These are phyloP conservation scores for Haberlea rhodopensis DNA, from an alignment of 257 asterid species.

Conservation along the genomic window DNA sequence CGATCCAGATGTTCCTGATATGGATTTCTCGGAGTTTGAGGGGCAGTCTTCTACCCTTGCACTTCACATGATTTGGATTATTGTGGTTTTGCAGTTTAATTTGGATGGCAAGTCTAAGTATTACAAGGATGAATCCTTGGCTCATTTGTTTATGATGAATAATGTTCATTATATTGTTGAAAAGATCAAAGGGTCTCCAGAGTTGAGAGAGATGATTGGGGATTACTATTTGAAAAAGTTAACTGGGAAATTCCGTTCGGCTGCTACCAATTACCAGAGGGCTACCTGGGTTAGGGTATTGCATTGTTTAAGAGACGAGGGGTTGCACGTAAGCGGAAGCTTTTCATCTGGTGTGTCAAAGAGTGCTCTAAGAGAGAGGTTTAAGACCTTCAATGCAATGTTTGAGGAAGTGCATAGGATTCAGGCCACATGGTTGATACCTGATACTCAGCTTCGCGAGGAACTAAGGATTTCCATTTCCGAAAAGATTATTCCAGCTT, in stretches of 20 bases:
- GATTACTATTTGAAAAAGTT: constrained; percentile 60
- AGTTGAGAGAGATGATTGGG: constrained; percentile 84
- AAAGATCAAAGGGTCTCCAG: constrained; percentile 72
- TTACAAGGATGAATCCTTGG: constrained; percentile 69
- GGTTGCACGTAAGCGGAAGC: constrained; percentile 75
- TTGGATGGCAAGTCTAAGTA: constrained; percentile 72
- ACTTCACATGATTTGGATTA: constrained; percentile 83
- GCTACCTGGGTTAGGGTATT: constrained; percentile 78
- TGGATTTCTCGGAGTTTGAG: constrained; percentile 71
- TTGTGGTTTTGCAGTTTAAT: constrained; percentile 68
- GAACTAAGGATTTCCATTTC: constrained; percentile 85
- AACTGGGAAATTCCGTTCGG: constrained; percentile 52
- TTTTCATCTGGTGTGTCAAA: constrained; percentile 83
- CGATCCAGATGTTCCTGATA: constrained; percentile 65
- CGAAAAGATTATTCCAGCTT: constrained; percentile 73
- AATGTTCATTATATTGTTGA: constrained; percentile 82
- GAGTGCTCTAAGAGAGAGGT: constrained; percentile 80
- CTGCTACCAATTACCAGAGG: constrained; percentile 73
- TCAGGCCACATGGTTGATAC: constrained; percentile 81
- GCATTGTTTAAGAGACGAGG: constrained; percentile 86
- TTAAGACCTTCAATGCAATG: constrained; percentile 78
- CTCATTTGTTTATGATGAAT: constrained; percentile 91
- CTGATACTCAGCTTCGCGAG: constrained; percentile 83
- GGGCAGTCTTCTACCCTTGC: constrained; percentile 52
- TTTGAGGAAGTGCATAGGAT: constrained; percentile 89